Evolutionary conservation across 78 protist genomes (phyloP).

Genomic region (Creolimax fragrantissima): DNA sequence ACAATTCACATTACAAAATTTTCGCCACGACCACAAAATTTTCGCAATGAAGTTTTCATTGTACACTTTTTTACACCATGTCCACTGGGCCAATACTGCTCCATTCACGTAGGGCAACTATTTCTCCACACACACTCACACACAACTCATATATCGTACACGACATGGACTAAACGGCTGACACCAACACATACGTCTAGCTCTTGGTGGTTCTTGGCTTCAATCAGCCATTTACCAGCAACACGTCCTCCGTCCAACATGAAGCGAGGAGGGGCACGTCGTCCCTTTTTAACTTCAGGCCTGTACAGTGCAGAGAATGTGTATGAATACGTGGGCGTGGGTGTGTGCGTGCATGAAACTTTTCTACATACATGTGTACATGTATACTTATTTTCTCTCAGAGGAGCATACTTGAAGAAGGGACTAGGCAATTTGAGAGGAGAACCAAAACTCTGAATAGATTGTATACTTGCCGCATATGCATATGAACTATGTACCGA

Average conservation of each 20-base stretch:
- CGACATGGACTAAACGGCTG: background rate
- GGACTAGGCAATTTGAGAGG: too few species aligned
- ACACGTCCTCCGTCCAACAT: background rate
- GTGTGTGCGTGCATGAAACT: too few species aligned
- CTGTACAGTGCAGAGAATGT: background rate
- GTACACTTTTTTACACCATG: background rate
- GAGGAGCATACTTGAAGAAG: too few species aligned
- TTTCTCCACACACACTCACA: background rate
- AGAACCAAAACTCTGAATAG: too few species aligned
- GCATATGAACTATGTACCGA: too few species aligned
- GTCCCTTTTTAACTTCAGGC: background rate
- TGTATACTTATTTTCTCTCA: too few species aligned
- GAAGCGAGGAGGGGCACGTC: background rate
- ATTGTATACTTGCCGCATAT: too few species aligned
- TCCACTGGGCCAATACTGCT: background rate
- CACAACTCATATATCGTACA: background rate
- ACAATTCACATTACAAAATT: too few species aligned
- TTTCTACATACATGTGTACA: too few species aligned
- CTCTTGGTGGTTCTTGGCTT: background rate
- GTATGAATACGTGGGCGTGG: too few species aligned
- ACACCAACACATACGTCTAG: background rate
- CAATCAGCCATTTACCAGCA: background rate
- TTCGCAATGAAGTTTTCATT: background rate
- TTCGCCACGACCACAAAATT: background rate
- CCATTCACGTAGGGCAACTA: background rate